These are phyloP conservation scores for Debaryomyces sp. DNA, from an alignment of 1,139 yeast genomes.

Conservation along the genomic window DNA sequence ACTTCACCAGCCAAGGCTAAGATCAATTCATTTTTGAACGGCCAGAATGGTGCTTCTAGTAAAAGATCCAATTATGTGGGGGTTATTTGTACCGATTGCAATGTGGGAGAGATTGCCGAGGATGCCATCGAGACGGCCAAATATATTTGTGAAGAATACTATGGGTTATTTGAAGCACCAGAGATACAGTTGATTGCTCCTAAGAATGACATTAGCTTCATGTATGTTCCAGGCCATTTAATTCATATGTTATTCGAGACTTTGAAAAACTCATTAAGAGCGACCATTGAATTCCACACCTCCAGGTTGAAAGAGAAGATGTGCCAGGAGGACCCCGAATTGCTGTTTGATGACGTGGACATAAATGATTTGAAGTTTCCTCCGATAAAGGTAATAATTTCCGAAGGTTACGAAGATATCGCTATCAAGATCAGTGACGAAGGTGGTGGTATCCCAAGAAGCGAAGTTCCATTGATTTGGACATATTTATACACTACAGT, in stretches of 20 bases:
- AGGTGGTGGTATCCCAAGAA: slow-evolving; percentile 91
- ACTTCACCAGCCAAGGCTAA: slow-evolving; percentile 47
- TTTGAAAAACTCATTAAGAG: slow-evolving; percentile 78
- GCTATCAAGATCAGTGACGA: slow-evolving; percentile 93
- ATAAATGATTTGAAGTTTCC: slow-evolving; percentile 74
- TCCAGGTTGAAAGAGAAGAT: slow-evolving; percentile 42
- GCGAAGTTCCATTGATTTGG: slow-evolving; percentile 87
- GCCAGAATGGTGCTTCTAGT: slow-evolving; percentile 18
- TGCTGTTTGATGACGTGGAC: slow-evolving; percentile 46
- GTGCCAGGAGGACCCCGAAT: slow-evolving; percentile 46
- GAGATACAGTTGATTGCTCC: slow-evolving; percentile 76
- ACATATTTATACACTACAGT: slow-evolving; percentile 91
- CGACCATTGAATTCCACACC: slow-evolving; percentile 78
- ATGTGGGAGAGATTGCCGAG: slow-evolving; percentile 75
- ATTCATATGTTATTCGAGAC: slow-evolving; percentile 89
- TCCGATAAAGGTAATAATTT: slow-evolving; percentile 82
- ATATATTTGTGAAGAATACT: slow-evolving; percentile 85
- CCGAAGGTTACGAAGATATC: slow-evolving; percentile 90
- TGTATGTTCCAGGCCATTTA: slow-evolving; percentile 90
- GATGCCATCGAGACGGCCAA: slow-evolving; percentile 88
- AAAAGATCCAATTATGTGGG: slow-evolving; percentile 70
- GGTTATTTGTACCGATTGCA: slow-evolving; percentile 79
- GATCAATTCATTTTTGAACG: slow-evolving; percentile 38
- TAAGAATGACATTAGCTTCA: slow-evolving; percentile 64
- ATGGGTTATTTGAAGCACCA: slow-evolving; percentile 82